Evolutionary conservation across 2,329 filamentous ascomycete genomes (phyloP).

Genomic region (Cordyceps fumosorosea): DNA sequence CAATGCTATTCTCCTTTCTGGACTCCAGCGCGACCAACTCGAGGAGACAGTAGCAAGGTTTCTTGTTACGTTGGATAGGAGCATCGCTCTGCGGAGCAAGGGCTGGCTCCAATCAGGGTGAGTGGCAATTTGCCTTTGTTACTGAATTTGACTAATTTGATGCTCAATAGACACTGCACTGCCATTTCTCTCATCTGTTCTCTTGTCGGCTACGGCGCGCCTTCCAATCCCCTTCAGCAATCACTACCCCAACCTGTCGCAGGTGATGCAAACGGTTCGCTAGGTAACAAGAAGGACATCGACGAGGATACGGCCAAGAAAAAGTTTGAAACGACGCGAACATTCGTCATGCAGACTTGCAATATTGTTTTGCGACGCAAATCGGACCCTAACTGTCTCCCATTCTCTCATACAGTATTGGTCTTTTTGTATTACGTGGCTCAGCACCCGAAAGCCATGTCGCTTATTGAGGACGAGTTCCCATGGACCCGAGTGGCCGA

Average conservation of each 20-base stretch:
- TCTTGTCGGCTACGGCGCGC: constrained; percentile 28
- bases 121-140: constrained; percentile 4
- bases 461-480: constrained; percentile 35
- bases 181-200: constrained; percentile 27
- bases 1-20: constrained; percentile 58
- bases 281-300: not conserved
- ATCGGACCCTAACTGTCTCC: constrained; percentile 52
- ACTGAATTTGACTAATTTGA: not conserved
- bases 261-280: not conserved
- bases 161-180: constrained; percentile 10
- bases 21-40: constrained; percentile 40
- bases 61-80: constrained; percentile 44
- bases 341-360: constrained; percentile 39
- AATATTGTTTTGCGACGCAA: constrained; percentile 42
- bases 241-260: constrained; percentile 18
- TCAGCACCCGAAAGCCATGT: constrained; percentile 34
- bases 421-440: constrained; percentile 49
- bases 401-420: constrained; percentile 56
- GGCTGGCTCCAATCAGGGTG: constrained; percentile 46
- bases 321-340: constrained; percentile 29
- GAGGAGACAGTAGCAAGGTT: constrained; percentile 41
- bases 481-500: constrained; percentile 44
- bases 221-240: constrained; percentile 38
- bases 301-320: constrained; percentile 16
- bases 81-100: constrained; percentile 46